Percentiles rank a stretch among this genome's conserved stretches.
Evolutionary conservation across 176 grass and related monocot species (phyloP).

Genomic region (Aegilops tauschii): DNA sequence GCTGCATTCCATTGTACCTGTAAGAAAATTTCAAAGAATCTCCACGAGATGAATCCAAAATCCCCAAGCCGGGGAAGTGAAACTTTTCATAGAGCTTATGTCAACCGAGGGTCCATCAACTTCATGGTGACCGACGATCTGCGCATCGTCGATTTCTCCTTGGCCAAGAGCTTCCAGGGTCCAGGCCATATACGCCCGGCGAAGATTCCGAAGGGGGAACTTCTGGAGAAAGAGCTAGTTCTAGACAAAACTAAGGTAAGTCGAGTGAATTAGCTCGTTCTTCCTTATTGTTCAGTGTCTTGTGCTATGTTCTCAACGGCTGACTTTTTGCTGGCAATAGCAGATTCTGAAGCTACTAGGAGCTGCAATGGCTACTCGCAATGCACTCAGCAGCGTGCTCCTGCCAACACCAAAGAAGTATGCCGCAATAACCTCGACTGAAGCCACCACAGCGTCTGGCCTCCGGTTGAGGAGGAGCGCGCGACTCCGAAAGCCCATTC

Average conservation of each 20-base stretch:
- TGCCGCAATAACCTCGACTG: no score
- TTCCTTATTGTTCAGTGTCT: not conserved
- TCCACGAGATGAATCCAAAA: not conserved
- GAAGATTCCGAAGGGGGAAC: not conserved
- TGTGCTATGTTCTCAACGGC: no score
- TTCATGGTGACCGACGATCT: not conserved
- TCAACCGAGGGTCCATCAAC: not conserved
- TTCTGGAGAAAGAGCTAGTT: conserved; percentile 13
- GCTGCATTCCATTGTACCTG: not conserved
- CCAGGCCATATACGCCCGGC: not conserved
- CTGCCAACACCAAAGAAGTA: not conserved
- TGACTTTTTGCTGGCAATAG: not conserved
- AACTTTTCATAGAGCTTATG: not conserved
- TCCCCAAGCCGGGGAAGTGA: not conserved
- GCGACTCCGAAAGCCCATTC: no score
- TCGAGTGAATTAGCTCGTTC: not conserved
- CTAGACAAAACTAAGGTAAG: not conserved
- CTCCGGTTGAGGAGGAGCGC: no score
- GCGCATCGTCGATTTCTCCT: not conserved
- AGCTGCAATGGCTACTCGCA: not conserved
- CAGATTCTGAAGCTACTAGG: not conserved
- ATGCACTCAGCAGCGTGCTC: conserved; percentile 7
- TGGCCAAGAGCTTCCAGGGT: not conserved
- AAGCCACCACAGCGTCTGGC: not conserved
- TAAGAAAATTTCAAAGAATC: no score